These are phyloP conservation scores for Populus ilicifolia DNA, from an alignment of 345 rosid species.

Conservation along the genomic window DNA sequence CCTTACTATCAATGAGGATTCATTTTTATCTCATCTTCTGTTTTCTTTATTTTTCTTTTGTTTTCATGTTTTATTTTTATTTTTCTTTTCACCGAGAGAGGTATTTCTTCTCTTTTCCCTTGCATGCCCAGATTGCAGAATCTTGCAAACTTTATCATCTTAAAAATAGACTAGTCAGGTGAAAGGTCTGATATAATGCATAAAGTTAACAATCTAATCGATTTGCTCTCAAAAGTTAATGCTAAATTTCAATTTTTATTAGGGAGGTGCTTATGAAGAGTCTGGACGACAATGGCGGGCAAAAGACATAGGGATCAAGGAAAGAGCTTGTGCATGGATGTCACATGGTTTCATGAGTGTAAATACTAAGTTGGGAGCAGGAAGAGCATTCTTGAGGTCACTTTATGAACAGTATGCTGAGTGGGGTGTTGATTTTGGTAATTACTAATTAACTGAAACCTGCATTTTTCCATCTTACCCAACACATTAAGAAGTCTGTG, in stretches of 20 bases:
- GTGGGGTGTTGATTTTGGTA: slow-evolving; percentile 97
- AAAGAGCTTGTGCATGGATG: slow-evolving; percentile 95
- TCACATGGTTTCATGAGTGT: slow-evolving; percentile 85
- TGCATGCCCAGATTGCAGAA: background rate
- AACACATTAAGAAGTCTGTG: background rate
- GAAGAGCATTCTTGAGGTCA: slow-evolving; percentile 83
- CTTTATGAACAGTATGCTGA: slow-evolving; percentile 76
- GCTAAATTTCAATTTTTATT: background rate
- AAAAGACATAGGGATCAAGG: slow-evolving; percentile 71
- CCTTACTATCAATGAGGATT: background rate
- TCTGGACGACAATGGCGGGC: slow-evolving; percentile 64
- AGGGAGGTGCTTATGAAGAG: slow-evolving; percentile 66
- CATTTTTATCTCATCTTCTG: background rate
- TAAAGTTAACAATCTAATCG: background rate
- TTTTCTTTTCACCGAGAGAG: too few relatives aligned
- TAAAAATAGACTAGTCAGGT: background rate
- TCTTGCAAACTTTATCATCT: background rate
- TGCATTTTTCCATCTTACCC: background rate
- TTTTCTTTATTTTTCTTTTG: background rate
- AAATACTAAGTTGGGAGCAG: slow-evolving; percentile 63
- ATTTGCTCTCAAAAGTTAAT: background rate
- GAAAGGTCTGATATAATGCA: background rate
- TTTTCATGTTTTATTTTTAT: too few relatives aligned
- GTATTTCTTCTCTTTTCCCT: background rate
- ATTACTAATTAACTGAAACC: slow-evolving; percentile 12